Evolutionary conservation across 495 filamentous ascomycete genomes (phyloP).

Genomic region (Bombardia bombarda): DNA sequence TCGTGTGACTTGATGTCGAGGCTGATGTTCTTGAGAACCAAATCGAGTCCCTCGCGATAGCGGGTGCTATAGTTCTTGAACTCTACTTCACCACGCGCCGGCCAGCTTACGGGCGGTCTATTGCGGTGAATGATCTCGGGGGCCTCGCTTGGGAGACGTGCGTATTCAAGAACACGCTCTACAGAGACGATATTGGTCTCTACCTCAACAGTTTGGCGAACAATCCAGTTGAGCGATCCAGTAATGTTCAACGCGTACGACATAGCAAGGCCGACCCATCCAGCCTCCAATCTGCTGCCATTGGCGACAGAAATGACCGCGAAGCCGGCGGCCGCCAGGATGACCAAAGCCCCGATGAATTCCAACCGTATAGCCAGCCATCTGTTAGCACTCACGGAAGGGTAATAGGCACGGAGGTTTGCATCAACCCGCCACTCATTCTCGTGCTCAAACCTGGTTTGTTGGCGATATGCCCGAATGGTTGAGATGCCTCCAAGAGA

Average conservation of each 20-base stretch:
- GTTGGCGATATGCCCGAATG: slow-evolving; percentile 93
- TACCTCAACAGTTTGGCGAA: slow-evolving; percentile 96
- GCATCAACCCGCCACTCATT: slow-evolving; percentile 98
- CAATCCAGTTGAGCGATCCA: slow-evolving; percentile 98
- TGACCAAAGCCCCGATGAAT: slow-evolving; percentile 93
- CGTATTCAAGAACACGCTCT: slow-evolving; percentile 95
- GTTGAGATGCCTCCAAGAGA: slow-evolving; percentile 90
- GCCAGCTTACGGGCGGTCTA: slow-evolving; percentile 86
- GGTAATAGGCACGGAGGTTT: slow-evolving; percentile 92
- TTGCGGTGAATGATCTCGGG: slow-evolving; percentile 87
- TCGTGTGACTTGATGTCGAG: slow-evolving; percentile 90
- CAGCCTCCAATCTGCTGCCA: slow-evolving; percentile 59
- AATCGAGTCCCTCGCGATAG: slow-evolving; percentile 80
- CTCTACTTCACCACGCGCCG: slow-evolving; percentile 77
- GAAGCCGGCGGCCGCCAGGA: slow-evolving; percentile 77
- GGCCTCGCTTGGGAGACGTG: slow-evolving; percentile 86
- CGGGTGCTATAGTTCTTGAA: slow-evolving; percentile 92
- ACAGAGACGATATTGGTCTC: slow-evolving; percentile 99
- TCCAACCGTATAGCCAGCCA: slow-evolving; percentile 96
- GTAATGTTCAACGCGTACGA: slow-evolving; percentile 97
- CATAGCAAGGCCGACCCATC: slow-evolving; percentile 89
- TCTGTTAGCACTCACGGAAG: slow-evolving; percentile 89
- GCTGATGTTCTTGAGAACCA: slow-evolving; percentile 87
- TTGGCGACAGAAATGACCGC: slow-evolving; percentile 72
- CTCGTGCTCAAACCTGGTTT: slow-evolving; percentile 77